Percentiles rank a stretch among this genome's conserved stretches.
phyloP scores from a whole-genome alignment of 1,284 basidiomycete species.

The Malassezia sp. region DNA sequence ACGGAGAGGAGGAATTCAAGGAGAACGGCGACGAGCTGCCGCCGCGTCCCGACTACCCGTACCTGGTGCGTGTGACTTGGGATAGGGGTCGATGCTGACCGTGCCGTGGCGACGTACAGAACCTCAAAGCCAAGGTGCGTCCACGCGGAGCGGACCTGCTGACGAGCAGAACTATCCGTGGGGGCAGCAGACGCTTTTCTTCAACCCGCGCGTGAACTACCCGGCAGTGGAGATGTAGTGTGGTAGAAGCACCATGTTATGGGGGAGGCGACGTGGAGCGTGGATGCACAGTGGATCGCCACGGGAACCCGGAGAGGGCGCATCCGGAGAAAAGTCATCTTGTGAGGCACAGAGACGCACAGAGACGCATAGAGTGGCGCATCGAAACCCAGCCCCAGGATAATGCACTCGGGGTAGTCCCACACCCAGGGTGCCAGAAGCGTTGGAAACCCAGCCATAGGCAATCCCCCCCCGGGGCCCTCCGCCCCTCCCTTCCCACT shows the following conservation, averaged over 20 bases:
- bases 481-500: too few species aligned
- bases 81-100: not conserved
- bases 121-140: not conserved
- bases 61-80: slow-evolving; percentile 23
- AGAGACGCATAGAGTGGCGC: too few species aligned
- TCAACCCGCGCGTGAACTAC: slow-evolving; percentile 38
- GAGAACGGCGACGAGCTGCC: slow-evolving; percentile 35
- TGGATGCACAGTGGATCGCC: too few species aligned
- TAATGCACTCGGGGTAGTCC: too few species aligned
- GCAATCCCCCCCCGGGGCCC: too few species aligned
- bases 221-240: slow-evolving; percentile 15
- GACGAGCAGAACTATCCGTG: slow-evolving; percentile 28
- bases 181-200: slow-evolving; percentile 38
- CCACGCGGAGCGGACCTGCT: not conserved
- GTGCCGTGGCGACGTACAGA: not conserved
- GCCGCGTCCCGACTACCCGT: slow-evolving; percentile 35
- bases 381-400: too few species aligned
- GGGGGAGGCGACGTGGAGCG: too few species aligned
- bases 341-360: too few species aligned
- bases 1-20: slow-evolving; percentile 34
- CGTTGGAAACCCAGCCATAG: too few species aligned
- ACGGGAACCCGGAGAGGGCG: too few species aligned
- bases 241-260: not conserved
- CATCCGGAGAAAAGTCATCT: too few species aligned
- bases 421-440: too few species aligned